Percentiles rank a stretch among this genome's conserved stretches.
Conservation (phyloP, 2,329 filamentous ascomycete species). For the Hymenoscyphus repandus region DNA sequence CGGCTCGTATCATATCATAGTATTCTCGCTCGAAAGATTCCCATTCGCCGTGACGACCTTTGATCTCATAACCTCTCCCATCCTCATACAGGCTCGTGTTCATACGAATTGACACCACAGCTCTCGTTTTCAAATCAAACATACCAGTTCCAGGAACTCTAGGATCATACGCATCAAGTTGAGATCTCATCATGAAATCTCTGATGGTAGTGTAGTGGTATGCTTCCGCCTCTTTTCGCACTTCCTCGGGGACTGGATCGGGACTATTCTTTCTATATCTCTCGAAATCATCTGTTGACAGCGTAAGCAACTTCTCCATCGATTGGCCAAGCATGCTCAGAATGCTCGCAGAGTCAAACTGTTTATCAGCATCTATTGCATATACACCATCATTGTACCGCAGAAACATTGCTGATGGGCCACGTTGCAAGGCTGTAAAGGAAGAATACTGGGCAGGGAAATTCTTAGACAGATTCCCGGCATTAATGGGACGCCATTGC, state of each 20-base stretch:
- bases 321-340: slow-evolving; percentile 91
- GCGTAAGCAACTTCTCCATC: slow-evolving; percentile 90
- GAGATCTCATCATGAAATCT: slow-evolving; percentile 90
- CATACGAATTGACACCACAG: slow-evolving; percentile 89
- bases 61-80: slow-evolving; percentile 84
- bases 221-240: slow-evolving; percentile 66
- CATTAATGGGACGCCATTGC: slow-evolving; percentile 69
- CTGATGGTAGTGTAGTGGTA: slow-evolving; percentile 85
- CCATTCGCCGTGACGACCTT: slow-evolving; percentile 66
- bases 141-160: slow-evolving; percentile 86
- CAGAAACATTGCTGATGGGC: slow-evolving; percentile 76
- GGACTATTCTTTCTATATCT: slow-evolving; percentile 68
- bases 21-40: slow-evolving; percentile 95
- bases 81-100: slow-evolving; percentile 65
- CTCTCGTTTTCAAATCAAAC: slow-evolving; percentile 94
- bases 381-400: slow-evolving; percentile 80
- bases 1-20: slow-evolving; percentile 91
- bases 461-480: slow-evolving; percentile 58
- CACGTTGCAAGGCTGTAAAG: slow-evolving; percentile 68
- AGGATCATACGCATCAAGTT: slow-evolving; percentile 84
- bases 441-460: slow-evolving; percentile 57
- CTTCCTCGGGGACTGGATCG: slow-evolving; percentile 64
- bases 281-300: slow-evolving; percentile 78
- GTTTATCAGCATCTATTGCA: slow-evolving; percentile 93
- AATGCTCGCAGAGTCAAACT: slow-evolving; percentile 79